A percentile compares a stretch with the other conserved stretches of the same genome.
Conservation (phyloP, 31 red algal species). For the Porphyra umbilicalis region DNA sequence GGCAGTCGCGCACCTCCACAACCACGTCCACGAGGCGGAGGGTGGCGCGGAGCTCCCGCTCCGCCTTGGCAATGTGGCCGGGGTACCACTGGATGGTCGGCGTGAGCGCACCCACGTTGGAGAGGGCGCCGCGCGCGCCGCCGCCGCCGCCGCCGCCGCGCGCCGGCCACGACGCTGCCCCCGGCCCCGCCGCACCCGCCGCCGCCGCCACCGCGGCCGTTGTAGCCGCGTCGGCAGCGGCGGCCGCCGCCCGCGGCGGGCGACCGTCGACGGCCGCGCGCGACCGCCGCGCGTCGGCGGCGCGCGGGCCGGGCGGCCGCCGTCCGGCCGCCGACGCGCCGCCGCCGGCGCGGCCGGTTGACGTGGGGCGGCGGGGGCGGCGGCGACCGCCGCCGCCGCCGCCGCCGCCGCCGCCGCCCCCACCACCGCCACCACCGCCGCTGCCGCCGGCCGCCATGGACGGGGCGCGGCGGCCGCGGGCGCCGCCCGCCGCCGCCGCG, state of each 20-base stretch:
- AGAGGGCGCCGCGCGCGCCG: slow-evolving; percentile 44
- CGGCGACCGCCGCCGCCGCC: not conserved
- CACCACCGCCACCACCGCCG: not conserved
- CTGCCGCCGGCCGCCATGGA: not conserved
- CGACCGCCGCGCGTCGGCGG: not conserved
- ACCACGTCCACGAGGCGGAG: slow-evolving; percentile 93
- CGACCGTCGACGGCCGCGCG: not conserved
- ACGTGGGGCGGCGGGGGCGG: not conserved
- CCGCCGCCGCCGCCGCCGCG: not conserved
- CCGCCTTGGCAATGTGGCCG: slow-evolving; percentile 97
- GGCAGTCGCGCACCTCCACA: slow-evolving; percentile 88
- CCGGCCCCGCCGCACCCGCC: not conserved
- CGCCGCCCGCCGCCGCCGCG: not conserved
- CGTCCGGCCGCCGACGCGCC: too few relatives aligned
- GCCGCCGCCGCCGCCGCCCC: not conserved
- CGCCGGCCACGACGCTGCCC: not conserved
- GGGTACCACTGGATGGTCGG: slow-evolving; percentile 90
- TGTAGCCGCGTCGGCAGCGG: not conserved
- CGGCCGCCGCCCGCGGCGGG: not conserved
- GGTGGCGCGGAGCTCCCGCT: slow-evolving; percentile 51
- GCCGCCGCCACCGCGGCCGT: too few relatives aligned
- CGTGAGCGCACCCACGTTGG: slow-evolving; percentile 22
- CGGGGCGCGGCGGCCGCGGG: not conserved
- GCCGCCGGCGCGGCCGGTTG: not conserved
- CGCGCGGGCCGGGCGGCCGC: too few relatives aligned